Conservation (phyloP, 1,284 basidiomycete species). For the Sanghuangporus sanghuang region DNA sequence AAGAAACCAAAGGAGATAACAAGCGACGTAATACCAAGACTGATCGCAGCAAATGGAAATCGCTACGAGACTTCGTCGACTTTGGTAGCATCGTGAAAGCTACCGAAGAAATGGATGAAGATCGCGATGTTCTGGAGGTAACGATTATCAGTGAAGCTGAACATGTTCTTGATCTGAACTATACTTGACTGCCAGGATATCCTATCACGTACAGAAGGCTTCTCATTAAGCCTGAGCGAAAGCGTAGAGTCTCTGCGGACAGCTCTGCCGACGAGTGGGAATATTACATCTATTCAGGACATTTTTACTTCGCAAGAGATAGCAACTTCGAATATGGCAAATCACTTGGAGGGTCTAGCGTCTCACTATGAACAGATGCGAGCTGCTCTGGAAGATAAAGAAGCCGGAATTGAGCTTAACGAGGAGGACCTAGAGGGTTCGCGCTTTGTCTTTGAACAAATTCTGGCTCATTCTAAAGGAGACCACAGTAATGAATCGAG, state of each 20-base stretch:
- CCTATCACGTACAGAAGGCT: slow-evolving; percentile 55
- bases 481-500: slow-evolving; percentile 63
- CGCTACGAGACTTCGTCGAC: slow-evolving; percentile 75
- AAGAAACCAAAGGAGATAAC: neutral
- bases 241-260: slow-evolving; percentile 50
- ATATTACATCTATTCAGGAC: slow-evolving; percentile 40
- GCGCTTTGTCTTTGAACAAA: slow-evolving; percentile 12
- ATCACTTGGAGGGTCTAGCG: slow-evolving; percentile 62
- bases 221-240: slow-evolving; percentile 53
- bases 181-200: slow-evolving; percentile 41
- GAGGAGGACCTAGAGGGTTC: slow-evolving; percentile 67
- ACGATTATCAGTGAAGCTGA: slow-evolving; percentile 24
- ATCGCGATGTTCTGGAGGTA: slow-evolving; percentile 62
- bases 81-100: slow-evolving; percentile 72
- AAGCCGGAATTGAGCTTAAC: slow-evolving; percentile 55
- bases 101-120: slow-evolving; percentile 64
- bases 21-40: slow-evolving; percentile 24
- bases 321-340: slow-evolving; percentile 60
- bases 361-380: slow-evolving; percentile 74
- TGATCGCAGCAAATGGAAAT: slow-evolving; percentile 69
- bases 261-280: slow-evolving; percentile 39
- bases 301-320: slow-evolving; percentile 52
- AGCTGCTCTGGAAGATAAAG: slow-evolving; percentile 55
- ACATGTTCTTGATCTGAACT: neutral
- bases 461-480: neutral